Evolutionary conservation across 495 filamentous ascomycete species (phyloP), one percentile per base, ranked within the genome.

Genomic region (Evernia prunastri): DNA sequence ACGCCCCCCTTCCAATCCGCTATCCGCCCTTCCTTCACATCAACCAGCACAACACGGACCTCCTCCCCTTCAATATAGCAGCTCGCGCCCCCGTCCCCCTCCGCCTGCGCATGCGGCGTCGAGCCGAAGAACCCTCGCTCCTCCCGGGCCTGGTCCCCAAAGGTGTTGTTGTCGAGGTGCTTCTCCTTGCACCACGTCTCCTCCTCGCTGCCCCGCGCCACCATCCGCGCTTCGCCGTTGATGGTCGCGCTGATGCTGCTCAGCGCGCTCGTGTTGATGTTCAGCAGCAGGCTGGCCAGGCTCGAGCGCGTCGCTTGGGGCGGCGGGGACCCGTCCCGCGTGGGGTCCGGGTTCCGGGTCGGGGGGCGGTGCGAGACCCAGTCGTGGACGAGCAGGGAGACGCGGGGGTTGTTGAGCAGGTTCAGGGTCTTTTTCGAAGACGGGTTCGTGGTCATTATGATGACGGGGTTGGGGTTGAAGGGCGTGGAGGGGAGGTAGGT

Each of bases 331-430:
- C 84, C 84, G 39, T 84, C 75, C 69, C 82, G 67, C 72, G 83
- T 73, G 73, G 80, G 64, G 72, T 82, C 66, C 73, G 84, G 68
- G 18, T 82, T 82, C 27, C 88, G 83, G 42, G 91, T 92, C 0
- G 91, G 89, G 13, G 93, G 91, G 20, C 94, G 89, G 76, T 95
- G 91, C 4, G 91, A 96, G 20, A 97, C 91, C 94, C 93, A 98
- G 75, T 98, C 94, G 77, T 98, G 94, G 17, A 97, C 94, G 33
- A 97, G 85, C n/a, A 98, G 77, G 3, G 89, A 92, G 60, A 98
- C 92, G 67, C 88, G 89, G 1, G 93, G 94, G 74, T 98, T 98
- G 40, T 82, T 80, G 65, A 88, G 77, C 5, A 98, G 83, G 72
- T 96, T 96, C 73, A 84, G 83, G 61, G 89, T 96, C 77, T 97